Evolutionary conservation across 2,329 filamentous ascomycete species (phyloP).

Genomic region (Epichloe hybrida): DNA sequence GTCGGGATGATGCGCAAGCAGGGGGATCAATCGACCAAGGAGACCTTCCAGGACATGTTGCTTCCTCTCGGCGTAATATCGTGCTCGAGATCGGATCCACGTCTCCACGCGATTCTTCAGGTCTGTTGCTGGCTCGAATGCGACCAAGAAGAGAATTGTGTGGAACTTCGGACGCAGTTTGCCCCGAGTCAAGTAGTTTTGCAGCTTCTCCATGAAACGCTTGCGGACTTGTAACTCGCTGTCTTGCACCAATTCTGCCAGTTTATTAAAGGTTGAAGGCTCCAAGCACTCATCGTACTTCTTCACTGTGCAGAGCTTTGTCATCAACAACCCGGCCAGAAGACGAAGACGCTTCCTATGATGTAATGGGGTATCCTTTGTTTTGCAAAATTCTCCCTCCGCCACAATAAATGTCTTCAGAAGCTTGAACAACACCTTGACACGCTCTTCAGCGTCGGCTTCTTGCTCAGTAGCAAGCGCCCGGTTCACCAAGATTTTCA

Average conservation of each 20-base stretch:
- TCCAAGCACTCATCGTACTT: constrained; percentile 63
- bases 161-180: constrained; percentile 68
- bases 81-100: constrained; percentile 75
- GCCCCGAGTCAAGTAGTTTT: constrained; percentile 73
- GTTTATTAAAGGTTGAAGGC: constrained; percentile 61
- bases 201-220: constrained; percentile 70
- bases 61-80: constrained; percentile 44
- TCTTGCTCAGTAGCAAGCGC: constrained; percentile 48
- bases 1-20: constrained; percentile 90
- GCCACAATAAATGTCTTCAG: constrained; percentile 63
- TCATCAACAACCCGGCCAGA: constrained; percentile 61
- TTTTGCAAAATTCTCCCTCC: constrained; percentile 69
- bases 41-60: constrained; percentile 63
- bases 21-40: constrained; percentile 71
- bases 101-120: constrained; percentile 67
- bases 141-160: constrained; percentile 76
- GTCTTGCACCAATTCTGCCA: constrained; percentile 75
- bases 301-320: constrained; percentile 73
- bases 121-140: constrained; percentile 69
- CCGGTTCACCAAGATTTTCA: constrained; percentile 78
- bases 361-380: constrained; percentile 57
- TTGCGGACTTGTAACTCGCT: constrained; percentile 57
- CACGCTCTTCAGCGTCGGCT: constrained; percentile 42
- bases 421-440: constrained; percentile 60
- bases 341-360: constrained; percentile 75